Evolutionary conservation across 2,329 filamentous ascomycete species (phyloP), one percentile per base, ranked within the genome.

Genomic region (Claviceps digitariae): DNA sequence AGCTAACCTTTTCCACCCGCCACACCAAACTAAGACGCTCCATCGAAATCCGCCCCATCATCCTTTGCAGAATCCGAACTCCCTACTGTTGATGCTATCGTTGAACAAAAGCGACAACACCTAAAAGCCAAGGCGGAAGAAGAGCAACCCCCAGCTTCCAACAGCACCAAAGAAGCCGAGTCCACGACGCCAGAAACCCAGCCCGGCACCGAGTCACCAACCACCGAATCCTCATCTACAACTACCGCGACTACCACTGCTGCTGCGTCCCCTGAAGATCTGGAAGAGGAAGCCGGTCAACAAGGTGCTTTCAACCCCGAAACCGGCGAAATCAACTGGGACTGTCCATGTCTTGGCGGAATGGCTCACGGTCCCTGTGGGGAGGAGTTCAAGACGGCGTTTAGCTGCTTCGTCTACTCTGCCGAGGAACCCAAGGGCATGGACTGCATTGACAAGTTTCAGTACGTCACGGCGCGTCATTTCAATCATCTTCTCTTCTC

Each of bases 311-410:
- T 97, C 74, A 95, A 98, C 70, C 90, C 90, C 2, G 93, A 97
- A 74, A 98, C 93, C 10, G 93, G 93, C 61, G 93, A 98, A 78
- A 98, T 98, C 72, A 98, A 98, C 77, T 98, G 93, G 93, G 93
- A 97, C 68, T 98, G 93, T 70, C 93, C 93, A 17, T 98, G 93
- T 68, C 74, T 98, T 36, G 93, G 93, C 49, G 93, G 93, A 52
- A 98, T 98, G 93, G 93, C 93, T 8, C 74, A 95, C 65, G 93
- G 93, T 0, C 93, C 93, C 52, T 98, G 93, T 67, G 93, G 93
- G 48, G 88, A 94, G 67, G 84, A 97, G 64, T 98, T 98, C 79
- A 90, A 85, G 74, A 83, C 84, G 25, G 93, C 93, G 0, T 98
- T 98, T 64, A 95, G 90, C 79, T 98, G 93, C 74, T 98, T 98